These are phyloP conservation scores for bread wheat (Triticum aestivum) DNA, from an alignment of 176 grass and related monocot species.

Conservation along the genomic window DNA sequence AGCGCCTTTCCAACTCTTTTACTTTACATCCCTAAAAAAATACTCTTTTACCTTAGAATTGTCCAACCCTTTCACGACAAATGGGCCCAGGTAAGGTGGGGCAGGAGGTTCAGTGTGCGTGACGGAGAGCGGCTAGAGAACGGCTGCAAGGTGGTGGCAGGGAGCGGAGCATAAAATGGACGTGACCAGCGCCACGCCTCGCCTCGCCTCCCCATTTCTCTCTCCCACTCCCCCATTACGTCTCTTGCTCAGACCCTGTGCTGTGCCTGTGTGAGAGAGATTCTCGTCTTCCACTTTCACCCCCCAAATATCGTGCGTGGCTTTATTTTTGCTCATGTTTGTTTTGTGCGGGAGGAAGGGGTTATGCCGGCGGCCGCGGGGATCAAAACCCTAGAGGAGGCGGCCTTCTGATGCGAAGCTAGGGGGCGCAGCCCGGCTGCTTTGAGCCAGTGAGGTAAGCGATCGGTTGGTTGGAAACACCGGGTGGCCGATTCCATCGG, in stretches of 20 bases:
- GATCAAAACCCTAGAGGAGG: conserved; percentile 5
- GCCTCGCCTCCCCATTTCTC: not conserved
- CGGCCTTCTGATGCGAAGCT: not conserved
- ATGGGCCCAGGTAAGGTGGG: not conserved
- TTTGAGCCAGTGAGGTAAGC: conserved; percentile 38
- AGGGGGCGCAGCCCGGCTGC: not conserved
- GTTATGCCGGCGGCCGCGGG: not conserved
- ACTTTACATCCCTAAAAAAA: not conserved
- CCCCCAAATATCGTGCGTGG: not conserved
- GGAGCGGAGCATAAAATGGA: not conserved
- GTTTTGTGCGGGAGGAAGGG: conserved; percentile 1
- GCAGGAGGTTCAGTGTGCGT: not conserved
- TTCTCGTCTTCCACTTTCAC: not conserved
- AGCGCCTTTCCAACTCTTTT: not conserved
- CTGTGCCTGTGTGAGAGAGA: not conserved
- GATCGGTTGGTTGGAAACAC: not conserved
- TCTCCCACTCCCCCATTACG: not conserved
- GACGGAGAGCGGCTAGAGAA: not conserved
- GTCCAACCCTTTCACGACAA: not conserved
- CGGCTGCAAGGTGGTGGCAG: not conserved
- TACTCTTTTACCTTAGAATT: not conserved
- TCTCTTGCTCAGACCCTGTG: not conserved
- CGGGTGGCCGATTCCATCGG: not conserved
- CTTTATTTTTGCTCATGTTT: not conserved
- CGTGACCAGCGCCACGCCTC: conserved; percentile 10